Base-by-base conservation (phyloP, 2,329 filamentous ascomycete genomes). In the Phyllosticta citribraziliensis region DNA sequence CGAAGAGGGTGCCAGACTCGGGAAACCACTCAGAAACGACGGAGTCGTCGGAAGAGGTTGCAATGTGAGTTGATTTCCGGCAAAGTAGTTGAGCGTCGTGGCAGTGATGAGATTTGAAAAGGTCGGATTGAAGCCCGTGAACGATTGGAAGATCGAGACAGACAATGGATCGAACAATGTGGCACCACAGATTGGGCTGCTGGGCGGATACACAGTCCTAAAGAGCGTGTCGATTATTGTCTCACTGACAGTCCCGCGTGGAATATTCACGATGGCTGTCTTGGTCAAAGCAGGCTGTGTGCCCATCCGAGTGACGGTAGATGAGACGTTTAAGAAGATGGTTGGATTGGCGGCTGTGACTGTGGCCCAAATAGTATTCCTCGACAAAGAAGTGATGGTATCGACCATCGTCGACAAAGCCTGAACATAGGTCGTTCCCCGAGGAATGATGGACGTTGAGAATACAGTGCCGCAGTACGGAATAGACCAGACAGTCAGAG, bases 191-290 rank as follows among this genome's bases (percentile, higher is more conserved):
- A 62, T 17, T 14, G 60, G 55, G 10, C 51, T 57, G 5, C 51
- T 52, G 11, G 60, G 55, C 50, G 60, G 60, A 52, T 58, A 58
- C 17, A 58, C 53, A 14, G 55, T 62, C 22, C 33, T 62, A 5
- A 20, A 57, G 25, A 58, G 53, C 1, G 51, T 50, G 17, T 56
- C 59, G 2, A 27, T 47, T 19, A 61, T 52, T 8, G 50, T 62
- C 35, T 57, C 51, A 1, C 50, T 57, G 1, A 52, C 40, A 2
- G 55, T 62, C 17, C 33, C 19, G 12, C 60, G 60, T 6, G 60
- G 51, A 5, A 19, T 2, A 2, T 33, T 55, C 12, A 51, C 53
- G 20, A 62, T 14, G 19, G 30, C 55, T 17, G 60, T 62, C 20
- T 57, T 22, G 1, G 55, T 58, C 19, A 52, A 22, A 8, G 55